Evolutionary conservation across 1,139 yeast genomes (phyloP), one percentile per base, ranked within the genome.

Genomic region (Pichia sp.): DNA sequence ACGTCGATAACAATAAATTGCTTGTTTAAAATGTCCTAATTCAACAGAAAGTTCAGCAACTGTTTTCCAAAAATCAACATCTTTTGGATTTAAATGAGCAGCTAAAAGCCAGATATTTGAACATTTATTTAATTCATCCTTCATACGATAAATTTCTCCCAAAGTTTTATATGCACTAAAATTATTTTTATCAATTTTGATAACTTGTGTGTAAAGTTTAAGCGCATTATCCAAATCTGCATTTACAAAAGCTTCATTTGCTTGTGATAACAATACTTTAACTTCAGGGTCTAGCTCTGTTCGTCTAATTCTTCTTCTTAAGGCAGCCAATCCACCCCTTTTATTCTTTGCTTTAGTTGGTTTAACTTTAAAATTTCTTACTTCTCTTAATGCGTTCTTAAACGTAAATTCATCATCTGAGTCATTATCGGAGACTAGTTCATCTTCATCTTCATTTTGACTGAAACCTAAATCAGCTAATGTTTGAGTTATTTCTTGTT

Each of bases 61-160:
- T 46, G 78, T 81, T 36, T 82, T 81, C 98, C 98, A 93, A 57
- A 89, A 84, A 30, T 81, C 85, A 55, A 80, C 79, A 68, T 88
- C 95, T 67, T 83, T 78, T 3, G 89, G 84, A 60, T 85, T 87
- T 31, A 87, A 73, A 64, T 84, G 89, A 1, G 96, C 96, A 0
- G 96, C 97, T 41, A 86, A 70, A 53, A 88, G 75, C 87, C 96
- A 87, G 39, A 88, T 83, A 54, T 81, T 80, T 63, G 96, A 83
- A 57, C 96, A 87, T 61, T 84, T 84, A 58, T 83, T 80, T 49
- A 77, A 67, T 50, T 85, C 77, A 0, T 87, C 89, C 54, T 81
- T 81, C 51, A 80, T 77, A 54, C 83, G 80, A 60, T 87, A 86
- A 44, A 93, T 88, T 60, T 87, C 95, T 46, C 96, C 97, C 52